phyloP scores from a whole-genome alignment of 768 basidiomycete species.

The Kwoniella mangroviensis region DNA sequence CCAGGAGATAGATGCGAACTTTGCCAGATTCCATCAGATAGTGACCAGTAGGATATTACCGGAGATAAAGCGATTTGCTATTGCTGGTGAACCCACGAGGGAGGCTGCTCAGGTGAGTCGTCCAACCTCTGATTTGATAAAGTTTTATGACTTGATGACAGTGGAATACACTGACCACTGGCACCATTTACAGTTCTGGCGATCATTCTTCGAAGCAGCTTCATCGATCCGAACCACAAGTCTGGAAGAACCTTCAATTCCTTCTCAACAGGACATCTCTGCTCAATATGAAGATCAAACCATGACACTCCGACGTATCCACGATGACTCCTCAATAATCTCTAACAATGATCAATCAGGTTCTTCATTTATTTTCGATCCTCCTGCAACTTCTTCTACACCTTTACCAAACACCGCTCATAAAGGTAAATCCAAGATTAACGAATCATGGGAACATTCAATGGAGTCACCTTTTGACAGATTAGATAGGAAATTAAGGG shows the following conservation, averaged over 20 bases:
- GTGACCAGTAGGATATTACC: constrained; percentile 81
- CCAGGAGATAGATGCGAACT: constrained; percentile 93
- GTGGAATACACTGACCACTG: not conserved
- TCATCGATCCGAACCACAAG: constrained; percentile 83
- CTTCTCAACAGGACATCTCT: constrained; percentile 28
- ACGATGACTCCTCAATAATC: constrained; percentile 14
- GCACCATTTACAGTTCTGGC: constrained; percentile 76
- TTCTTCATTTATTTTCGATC: constrained; percentile 69
- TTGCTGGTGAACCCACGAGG: constrained; percentile 81
- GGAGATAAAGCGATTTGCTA: constrained; percentile 85
- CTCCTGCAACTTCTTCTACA: constrained; percentile 74
- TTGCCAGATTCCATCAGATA: constrained; percentile 83
- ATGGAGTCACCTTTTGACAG: constrained; percentile 75
- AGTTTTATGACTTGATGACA: not conserved
- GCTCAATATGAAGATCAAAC: constrained; percentile 34
- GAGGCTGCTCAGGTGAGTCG: constrained; percentile 82
- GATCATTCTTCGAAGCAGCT: constrained; percentile 91
- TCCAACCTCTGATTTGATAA: not conserved
- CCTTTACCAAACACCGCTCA: constrained; percentile 63
- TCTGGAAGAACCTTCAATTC: constrained; percentile 62
- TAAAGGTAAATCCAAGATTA: constrained; percentile 9
- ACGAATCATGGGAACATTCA: constrained; percentile 67
- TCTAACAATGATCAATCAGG: constrained; percentile 62
- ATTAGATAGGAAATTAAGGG: constrained; percentile 58
- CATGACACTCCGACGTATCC: constrained; percentile 17